phyloP scores from a whole-genome alignment of 2,329 filamentous ascomycete genomes.

The Trichoderma pleuroti region DNA sequence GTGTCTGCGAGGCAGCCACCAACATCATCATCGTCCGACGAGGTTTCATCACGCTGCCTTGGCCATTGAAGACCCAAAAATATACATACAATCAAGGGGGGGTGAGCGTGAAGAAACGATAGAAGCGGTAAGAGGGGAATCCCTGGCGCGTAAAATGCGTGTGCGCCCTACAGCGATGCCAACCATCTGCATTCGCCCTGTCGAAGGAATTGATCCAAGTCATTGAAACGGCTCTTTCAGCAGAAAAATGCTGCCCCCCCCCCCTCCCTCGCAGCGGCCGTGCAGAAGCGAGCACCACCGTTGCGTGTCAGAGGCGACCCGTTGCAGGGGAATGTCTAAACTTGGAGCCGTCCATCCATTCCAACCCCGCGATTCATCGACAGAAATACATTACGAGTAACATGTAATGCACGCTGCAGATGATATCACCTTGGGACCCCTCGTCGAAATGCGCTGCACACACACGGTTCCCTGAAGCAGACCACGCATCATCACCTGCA shows the following conservation, averaged over 20 bases:
- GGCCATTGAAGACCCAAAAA: background rate
- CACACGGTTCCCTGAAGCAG: background rate
- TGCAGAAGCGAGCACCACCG: background rate
- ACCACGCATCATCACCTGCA: slow-evolving; percentile 7
- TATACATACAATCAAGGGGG: background rate
- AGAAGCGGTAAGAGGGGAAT: background rate
- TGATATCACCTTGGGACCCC: slow-evolving; percentile 10
- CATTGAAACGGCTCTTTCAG: background rate
- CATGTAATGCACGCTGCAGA: slow-evolving; percentile 4
- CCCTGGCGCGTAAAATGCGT: background rate
- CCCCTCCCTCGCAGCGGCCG: no score
- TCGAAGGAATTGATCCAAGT: background rate
- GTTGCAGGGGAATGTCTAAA: background rate
- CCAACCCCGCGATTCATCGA: slow-evolving; percentile 14
- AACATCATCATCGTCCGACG: background rate
- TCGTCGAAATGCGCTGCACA: background rate
- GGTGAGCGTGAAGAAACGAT: background rate
- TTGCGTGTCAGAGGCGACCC: background rate
- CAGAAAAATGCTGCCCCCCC: no score
- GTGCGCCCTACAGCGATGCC: background rate
- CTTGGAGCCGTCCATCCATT: background rate
- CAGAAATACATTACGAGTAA: background rate
- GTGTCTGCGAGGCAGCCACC: slow-evolving; percentile 8
- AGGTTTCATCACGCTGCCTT: slow-evolving; percentile 14
- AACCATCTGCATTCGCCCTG: background rate